phyloP scores from a whole-genome alignment of 2,329 filamentous ascomycete species.

The Sporothrix mexicana region DNA sequence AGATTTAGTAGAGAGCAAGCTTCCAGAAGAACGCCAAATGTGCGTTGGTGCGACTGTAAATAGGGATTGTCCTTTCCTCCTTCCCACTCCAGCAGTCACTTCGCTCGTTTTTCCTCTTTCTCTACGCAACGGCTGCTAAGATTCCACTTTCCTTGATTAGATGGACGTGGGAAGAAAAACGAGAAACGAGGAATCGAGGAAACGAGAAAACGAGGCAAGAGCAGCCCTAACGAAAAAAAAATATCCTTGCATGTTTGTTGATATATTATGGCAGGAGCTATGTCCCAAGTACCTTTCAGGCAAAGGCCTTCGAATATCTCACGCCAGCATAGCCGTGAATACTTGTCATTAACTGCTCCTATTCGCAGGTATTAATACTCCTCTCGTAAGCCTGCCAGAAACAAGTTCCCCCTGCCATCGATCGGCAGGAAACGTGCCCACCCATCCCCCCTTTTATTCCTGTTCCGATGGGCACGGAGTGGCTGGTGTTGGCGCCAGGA shows the following conservation, averaged over 20 bases:
- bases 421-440: slow-evolving; percentile 28
- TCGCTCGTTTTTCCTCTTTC: slow-evolving; percentile 1
- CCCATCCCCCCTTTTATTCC: slow-evolving; percentile 27
- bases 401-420: slow-evolving; percentile 27
- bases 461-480: slow-evolving; percentile 3
- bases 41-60: background rate
- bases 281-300: background rate
- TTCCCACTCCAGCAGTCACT: background rate
- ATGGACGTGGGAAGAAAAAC: background rate
- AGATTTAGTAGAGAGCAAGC: slow-evolving; percentile 1
- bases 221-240: slow-evolving; percentile 5
- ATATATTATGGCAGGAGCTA: slow-evolving; percentile 9
- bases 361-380: slow-evolving; percentile 14
- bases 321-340: background rate
- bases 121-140: background rate
- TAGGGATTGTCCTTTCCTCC: background rate
- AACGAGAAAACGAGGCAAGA: slow-evolving; percentile 23
- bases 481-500: slow-evolving; percentile 22
- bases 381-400: slow-evolving; percentile 1
- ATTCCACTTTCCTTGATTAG: slow-evolving; percentile 13
- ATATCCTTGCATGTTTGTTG: slow-evolving; percentile 8
- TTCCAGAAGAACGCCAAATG: slow-evolving; percentile 14
- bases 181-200: slow-evolving; percentile 13
- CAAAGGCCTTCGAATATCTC: background rate
- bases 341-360: background rate